Evolutionary conservation across 768 basidiomycete genomes (phyloP).

Genomic region (Suillus weaverae): DNA sequence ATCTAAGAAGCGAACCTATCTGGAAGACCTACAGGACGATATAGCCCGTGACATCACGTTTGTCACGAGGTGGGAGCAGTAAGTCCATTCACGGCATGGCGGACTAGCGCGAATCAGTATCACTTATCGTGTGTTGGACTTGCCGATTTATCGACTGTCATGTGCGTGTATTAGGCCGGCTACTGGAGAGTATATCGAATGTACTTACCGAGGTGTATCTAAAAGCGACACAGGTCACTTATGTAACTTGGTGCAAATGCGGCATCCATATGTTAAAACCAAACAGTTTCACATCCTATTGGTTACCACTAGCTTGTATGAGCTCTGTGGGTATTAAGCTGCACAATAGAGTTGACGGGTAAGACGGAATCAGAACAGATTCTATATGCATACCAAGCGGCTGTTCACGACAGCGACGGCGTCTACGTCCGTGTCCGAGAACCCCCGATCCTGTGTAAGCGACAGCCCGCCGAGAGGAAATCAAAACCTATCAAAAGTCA

Average conservation of each 20-base stretch:
- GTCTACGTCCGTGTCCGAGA: neutral
- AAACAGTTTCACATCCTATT: neutral
- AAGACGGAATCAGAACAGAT: neutral
- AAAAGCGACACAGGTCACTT: neutral
- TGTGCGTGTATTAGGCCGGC: neutral
- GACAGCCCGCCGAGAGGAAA: neutral
- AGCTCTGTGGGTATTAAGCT: neutral
- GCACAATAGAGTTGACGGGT: neutral
- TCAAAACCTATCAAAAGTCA: neutral
- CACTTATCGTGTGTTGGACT: neutral
- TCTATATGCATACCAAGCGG: slow-evolving; percentile 1
- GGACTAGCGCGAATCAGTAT: neutral
- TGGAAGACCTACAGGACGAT: neutral
- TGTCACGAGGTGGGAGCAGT: neutral
- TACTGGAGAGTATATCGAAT: neutral
- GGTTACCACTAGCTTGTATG: neutral
- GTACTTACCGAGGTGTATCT: neutral
- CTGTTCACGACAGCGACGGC: neutral
- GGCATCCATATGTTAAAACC: neutral
- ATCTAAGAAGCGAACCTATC: neutral
- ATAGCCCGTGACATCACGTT: neutral
- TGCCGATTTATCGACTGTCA: neutral
- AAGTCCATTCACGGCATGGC: neutral
- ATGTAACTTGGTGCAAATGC: neutral
- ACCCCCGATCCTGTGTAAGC: neutral